Conservation (phyloP, 2,329 filamentous ascomycete genomes). For the Sclerotinia spermophila region DNA sequence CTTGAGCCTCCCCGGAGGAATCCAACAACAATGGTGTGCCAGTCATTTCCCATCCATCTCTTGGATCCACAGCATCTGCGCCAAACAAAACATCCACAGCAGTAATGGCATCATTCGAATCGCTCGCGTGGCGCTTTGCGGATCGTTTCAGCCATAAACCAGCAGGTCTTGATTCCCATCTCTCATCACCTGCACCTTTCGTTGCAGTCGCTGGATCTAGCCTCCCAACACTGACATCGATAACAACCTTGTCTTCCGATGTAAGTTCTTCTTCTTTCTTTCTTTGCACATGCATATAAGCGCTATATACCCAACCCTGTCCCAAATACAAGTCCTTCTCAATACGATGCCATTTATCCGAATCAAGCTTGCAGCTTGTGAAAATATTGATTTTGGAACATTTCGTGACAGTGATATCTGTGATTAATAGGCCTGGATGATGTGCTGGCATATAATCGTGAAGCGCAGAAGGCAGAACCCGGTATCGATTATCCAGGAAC, state of each 20-base stretch:
- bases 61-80: constrained; percentile 78
- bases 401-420: constrained; percentile 62
- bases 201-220: constrained; percentile 53
- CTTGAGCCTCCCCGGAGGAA: constrained; percentile 56
- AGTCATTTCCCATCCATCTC: constrained; percentile 77
- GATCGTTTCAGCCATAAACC: constrained; percentile 62
- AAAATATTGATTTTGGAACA: constrained; percentile 61
- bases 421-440: constrained; percentile 65
- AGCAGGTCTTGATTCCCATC: constrained; percentile 64
- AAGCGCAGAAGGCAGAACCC: constrained; percentile 64
- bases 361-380: constrained; percentile 57
- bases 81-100: constrained; percentile 68
- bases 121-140: constrained; percentile 48
- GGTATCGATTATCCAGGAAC: constrained; percentile 65
- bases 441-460: constrained; percentile 66
- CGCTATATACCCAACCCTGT: constrained; percentile 59
- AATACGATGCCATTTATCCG: constrained; percentile 58
- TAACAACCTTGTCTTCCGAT: constrained; percentile 57
- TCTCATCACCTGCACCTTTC: constrained; percentile 51
- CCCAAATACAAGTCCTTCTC: constrained; percentile 70
- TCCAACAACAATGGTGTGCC: constrained; percentile 71
- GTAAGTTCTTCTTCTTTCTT: constrained; percentile 67
- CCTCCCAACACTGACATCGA: constrained; percentile 62
- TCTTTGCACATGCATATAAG: constrained; percentile 65
- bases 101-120: constrained; percentile 50